Conservation (phyloP, 2,329 filamentous ascomycete species). For the Alternaria sp. region DNA sequence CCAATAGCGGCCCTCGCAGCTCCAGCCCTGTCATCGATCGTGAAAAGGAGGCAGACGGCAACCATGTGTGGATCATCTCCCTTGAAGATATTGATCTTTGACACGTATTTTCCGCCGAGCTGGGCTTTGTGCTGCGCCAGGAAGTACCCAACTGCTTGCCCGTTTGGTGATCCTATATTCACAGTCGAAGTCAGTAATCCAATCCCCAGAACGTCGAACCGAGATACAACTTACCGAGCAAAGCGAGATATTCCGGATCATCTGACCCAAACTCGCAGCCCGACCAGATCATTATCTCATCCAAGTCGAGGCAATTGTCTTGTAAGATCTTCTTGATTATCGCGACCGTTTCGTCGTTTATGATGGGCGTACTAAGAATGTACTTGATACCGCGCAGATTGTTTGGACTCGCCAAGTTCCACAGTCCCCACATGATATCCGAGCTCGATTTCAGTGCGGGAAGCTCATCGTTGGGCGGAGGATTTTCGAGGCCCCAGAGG, state of each 20-base stretch:
- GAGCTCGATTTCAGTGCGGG: constrained; percentile 19
- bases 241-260: background rate
- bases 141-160: constrained; percentile 14
- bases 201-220: background rate
- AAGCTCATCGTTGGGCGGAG: constrained; percentile 11
- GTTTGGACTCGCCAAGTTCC: constrained; percentile 3
- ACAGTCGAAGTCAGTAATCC: background rate
- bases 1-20: background rate
- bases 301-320: background rate
- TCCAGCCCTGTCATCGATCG: constrained; percentile 5
- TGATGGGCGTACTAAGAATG: background rate
- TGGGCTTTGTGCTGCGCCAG: constrained; percentile 17
- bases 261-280: background rate
- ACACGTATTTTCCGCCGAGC: constrained; percentile 12
- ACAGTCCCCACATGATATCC: constrained; percentile 28
- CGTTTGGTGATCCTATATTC: constrained; percentile 12
- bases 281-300: background rate
- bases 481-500: background rate
- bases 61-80: background rate
- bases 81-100: constrained; percentile 17
- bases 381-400: background rate
- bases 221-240: background rate
- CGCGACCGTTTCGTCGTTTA: background rate
- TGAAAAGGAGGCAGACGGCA: constrained; percentile 12
- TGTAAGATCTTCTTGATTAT: background rate